Evolutionary conservation across 129 eudicot genomes (phyloP).

Genomic region (Artemisia annua): DNA sequence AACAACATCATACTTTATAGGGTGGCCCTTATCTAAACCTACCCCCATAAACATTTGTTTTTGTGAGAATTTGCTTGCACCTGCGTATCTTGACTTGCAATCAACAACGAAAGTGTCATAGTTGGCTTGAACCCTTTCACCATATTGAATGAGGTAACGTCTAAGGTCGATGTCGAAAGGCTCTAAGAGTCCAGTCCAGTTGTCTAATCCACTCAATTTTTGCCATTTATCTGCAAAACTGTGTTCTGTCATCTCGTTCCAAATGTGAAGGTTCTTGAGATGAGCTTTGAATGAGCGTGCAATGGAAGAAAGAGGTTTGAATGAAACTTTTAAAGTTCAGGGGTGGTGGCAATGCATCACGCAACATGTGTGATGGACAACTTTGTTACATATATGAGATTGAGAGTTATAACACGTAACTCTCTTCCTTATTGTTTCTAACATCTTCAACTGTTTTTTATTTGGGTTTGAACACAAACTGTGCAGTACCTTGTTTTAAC

Average conservation of each 20-base stretch:
- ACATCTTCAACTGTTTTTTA: too few relatives aligned
- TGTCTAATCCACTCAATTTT: slow-evolving; percentile 45
- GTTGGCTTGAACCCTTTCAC: slow-evolving; percentile 51
- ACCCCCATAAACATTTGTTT: slow-evolving; percentile 32
- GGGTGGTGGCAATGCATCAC: slow-evolving; percentile 13
- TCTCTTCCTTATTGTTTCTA: too few relatives aligned
- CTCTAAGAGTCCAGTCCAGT: slow-evolving; percentile 44
- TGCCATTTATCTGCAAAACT: slow-evolving; percentile 45
- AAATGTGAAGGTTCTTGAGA: background rate
- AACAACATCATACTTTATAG: slow-evolving; percentile 36
- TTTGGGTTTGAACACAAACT: too few relatives aligned
- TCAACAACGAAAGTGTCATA: slow-evolving; percentile 49
- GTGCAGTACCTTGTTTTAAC: too few relatives aligned
- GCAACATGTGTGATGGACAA: slow-evolving; percentile 11
- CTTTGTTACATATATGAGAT: background rate
- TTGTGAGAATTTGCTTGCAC: slow-evolving; percentile 40
- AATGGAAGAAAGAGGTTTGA: background rate
- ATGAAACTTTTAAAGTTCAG: background rate
- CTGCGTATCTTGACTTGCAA: slow-evolving; percentile 40
- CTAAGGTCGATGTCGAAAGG: slow-evolving; percentile 35
- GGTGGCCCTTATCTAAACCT: slow-evolving; percentile 45
- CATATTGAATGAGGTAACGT: slow-evolving; percentile 38
- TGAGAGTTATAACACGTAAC: slow-evolving; percentile 16
- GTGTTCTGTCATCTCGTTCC: background rate
- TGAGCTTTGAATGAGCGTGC: background rate